Conservation (phyloP, 208 protist species). For the Leishmania turanica region DNA sequence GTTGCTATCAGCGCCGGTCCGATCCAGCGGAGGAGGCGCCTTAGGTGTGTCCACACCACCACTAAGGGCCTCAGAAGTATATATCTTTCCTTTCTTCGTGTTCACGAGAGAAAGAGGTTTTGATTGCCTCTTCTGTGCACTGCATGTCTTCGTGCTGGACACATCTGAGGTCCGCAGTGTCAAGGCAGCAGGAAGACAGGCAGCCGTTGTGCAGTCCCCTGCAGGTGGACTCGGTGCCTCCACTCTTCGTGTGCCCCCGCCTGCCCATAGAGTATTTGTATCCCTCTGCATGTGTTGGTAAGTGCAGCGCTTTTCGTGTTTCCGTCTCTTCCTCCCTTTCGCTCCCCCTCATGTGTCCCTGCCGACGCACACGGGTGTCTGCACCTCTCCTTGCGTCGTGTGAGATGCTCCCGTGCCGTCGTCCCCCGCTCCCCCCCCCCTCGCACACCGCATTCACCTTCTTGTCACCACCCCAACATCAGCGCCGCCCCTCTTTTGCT, state of each 20-base stretch:
- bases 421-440: too few relatives aligned
- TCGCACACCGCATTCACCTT: not conserved
- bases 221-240: not conserved
- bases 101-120: not conserved
- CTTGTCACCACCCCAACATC: too few relatives aligned
- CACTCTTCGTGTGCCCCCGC: not conserved
- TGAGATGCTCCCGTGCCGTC: too few relatives aligned
- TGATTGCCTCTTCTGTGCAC: too few relatives aligned
- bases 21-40: not conserved
- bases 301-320: not conserved
- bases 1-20: not conserved
- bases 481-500: not conserved
- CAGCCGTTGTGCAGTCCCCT: not conserved
- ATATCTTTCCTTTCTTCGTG: not conserved
- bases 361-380: not conserved
- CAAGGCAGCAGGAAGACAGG: too few relatives aligned
- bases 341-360: not conserved
- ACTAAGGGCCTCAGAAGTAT: slow-evolving; percentile 3
- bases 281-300: not conserved
- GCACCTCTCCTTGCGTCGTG: not conserved
- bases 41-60: not conserved
- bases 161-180: too few relatives aligned
- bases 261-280: not conserved
- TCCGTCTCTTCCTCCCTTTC: too few relatives aligned
- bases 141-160: too few relatives aligned